These are phyloP conservation scores for Pugionium dolabratum DNA, from an alignment of 345 rosid genomes.

Conservation along the genomic window DNA sequence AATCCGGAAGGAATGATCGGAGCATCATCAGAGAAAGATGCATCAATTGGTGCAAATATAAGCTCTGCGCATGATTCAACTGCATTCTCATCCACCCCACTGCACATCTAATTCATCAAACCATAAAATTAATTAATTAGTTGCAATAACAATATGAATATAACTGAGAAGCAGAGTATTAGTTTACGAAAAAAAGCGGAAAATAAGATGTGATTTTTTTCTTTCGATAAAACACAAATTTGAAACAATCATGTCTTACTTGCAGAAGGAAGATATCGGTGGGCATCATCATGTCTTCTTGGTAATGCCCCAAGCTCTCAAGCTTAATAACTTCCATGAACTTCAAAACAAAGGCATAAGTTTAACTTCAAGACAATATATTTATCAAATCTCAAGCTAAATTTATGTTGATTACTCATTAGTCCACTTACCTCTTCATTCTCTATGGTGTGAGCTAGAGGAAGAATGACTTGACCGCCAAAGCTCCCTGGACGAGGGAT, in stretches of 20 bases:
- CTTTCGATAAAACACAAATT: background rate
- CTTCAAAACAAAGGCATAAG: slow-evolving; percentile 39
- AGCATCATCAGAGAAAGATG: slow-evolving; percentile 94
- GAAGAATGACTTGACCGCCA: slow-evolving; percentile 94
- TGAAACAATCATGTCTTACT: slow-evolving; percentile 48
- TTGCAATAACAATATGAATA: background rate
- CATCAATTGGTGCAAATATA: slow-evolving; percentile 93
- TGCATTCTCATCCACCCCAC: slow-evolving; percentile 92
- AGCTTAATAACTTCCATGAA: slow-evolving; percentile 94
- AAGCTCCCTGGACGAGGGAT: slow-evolving; percentile 78
- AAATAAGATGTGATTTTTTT: no score
- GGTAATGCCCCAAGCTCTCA: slow-evolving; percentile 80
- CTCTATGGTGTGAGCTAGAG: slow-evolving; percentile 93
- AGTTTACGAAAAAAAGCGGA: no score
- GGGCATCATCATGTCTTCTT: slow-evolving; percentile 82
- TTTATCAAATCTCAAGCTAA: no score
- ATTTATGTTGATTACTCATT: background rate
- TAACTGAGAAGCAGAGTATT: no score
- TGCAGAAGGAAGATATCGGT: slow-evolving; percentile 92
- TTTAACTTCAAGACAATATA: no score
- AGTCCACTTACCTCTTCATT: slow-evolving; percentile 74
- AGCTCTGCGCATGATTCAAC: slow-evolving; percentile 82
- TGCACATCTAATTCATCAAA: slow-evolving; percentile 66
- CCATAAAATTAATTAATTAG: background rate
- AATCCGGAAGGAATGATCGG: slow-evolving; percentile 95